Evolutionary conservation across 176 grass and related monocot species (phyloP).

Genomic region (Otatea glauca): DNA sequence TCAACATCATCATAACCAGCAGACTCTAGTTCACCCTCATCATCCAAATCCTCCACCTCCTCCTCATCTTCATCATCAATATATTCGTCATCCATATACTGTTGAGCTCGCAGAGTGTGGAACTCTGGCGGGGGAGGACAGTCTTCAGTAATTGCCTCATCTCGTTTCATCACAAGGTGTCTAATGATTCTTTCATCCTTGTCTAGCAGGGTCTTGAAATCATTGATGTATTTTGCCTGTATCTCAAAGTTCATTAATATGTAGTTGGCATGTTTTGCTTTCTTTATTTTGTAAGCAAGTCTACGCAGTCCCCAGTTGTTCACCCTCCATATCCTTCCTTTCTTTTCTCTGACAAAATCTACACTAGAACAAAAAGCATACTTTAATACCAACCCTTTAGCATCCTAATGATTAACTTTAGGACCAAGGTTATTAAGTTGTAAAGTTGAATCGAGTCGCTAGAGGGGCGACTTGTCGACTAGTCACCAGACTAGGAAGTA

Average conservation of each 20-base stretch:
- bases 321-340: slow-evolving; percentile 97
- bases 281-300: slow-evolving; percentile 92
- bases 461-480: no score
- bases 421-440: no score
- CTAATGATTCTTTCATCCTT: slow-evolving; percentile 92
- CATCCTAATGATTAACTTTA: background rate
- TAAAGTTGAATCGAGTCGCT: no score
- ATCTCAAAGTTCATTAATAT: slow-evolving; percentile 93
- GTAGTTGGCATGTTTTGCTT: slow-evolving; percentile 84
- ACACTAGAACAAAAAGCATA: slow-evolving; percentile 5
- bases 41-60: slow-evolving; percentile 25
- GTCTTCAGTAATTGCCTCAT: slow-evolving; percentile 78
- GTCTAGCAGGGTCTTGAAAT: slow-evolving; percentile 70
- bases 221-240: slow-evolving; percentile 77
- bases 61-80: slow-evolving; percentile 43
- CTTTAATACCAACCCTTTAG: background rate
- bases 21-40: slow-evolving; percentile 28
- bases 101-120: slow-evolving; percentile 54
- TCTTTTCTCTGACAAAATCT: slow-evolving; percentile 92
- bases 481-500: no score
- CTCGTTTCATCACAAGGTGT: slow-evolving; percentile 80
- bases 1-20: slow-evolving; percentile 46
- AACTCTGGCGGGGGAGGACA: slow-evolving; percentile 74
- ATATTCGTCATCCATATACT: slow-evolving; percentile 62
- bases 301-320: slow-evolving; percentile 86